Conservation (phyloP, 768 basidiomycete species). For the Pleurotus tuoliensis region DNA sequence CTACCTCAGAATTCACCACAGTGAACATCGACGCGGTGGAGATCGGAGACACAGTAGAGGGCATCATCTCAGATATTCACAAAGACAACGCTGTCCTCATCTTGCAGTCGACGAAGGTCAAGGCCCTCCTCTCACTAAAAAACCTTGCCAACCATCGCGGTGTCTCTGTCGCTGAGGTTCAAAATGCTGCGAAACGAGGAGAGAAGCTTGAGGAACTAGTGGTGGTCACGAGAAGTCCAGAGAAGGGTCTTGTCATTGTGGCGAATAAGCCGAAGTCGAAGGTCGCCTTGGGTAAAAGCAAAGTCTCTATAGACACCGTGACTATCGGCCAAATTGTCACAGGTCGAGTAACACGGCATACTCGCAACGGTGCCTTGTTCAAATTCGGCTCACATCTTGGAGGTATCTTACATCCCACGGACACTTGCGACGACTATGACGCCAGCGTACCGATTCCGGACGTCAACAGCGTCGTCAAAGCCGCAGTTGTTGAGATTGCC, state of each 20-base stretch:
- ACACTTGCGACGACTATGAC: constrained; percentile 78
- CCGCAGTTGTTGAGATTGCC: constrained; percentile 69
- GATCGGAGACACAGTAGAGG: constrained; percentile 71
- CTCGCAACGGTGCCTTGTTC: constrained; percentile 67
- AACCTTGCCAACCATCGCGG: constrained; percentile 80
- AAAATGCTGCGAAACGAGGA: constrained; percentile 57
- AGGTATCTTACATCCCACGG: constrained; percentile 80
- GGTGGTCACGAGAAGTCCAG: constrained; percentile 85
- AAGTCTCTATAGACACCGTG: constrained; percentile 69
- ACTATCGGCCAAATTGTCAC: constrained; percentile 70
- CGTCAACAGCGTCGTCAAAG: constrained; percentile 65
- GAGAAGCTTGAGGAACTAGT: constrained; percentile 73
- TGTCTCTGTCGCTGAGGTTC: constrained; percentile 63
- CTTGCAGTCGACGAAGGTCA: constrained; percentile 64
- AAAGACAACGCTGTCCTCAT: constrained; percentile 77
- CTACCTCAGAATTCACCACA: constrained; percentile 42
- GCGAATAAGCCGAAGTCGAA: constrained; percentile 64
- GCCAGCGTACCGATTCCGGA: constrained; percentile 50
- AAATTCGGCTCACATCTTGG: constrained; percentile 70
- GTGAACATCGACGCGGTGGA: constrained; percentile 70
- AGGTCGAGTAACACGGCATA: constrained; percentile 77
- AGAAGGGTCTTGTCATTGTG: constrained; percentile 84
- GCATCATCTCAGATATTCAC: constrained; percentile 76
- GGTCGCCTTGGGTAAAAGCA: constrained; percentile 28
- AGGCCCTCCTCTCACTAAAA: constrained; percentile 82